Conservation (phyloP, 1,284 basidiomycete genomes). For the Austropuccinia psidii region DNA sequence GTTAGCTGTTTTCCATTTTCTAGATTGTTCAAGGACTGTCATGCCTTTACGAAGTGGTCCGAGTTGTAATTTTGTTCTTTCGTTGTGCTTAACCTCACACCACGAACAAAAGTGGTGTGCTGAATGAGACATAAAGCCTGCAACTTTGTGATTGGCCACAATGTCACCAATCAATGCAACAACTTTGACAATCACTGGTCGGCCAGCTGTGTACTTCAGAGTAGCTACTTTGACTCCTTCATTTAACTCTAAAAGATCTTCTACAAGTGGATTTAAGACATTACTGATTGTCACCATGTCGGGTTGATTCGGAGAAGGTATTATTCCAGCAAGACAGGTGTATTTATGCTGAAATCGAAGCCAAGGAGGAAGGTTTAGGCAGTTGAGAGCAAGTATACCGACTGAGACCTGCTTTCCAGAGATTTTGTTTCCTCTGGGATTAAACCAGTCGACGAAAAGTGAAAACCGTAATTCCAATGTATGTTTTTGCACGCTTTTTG, state of each 20-base stretch:
- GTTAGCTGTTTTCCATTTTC: neutral
- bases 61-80: neutral
- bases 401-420: neutral
- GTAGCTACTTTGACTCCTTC: neutral
- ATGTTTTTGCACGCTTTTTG: too few species aligned
- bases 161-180: neutral
- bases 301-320: conserved; percentile 2
- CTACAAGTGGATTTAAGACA: neutral
- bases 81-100: neutral
- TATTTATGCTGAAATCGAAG: neutral
- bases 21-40: neutral
- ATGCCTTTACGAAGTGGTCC: neutral
- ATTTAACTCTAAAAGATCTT: neutral
- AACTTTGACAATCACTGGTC: neutral
- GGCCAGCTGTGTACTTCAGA: neutral
- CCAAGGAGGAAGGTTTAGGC: conserved; percentile 1
- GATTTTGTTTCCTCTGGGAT: conserved; percentile 16
- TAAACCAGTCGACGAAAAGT: conserved; percentile 11
- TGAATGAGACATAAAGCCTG: conserved; percentile 7
- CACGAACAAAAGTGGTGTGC: neutral
- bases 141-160: conserved; percentile 8
- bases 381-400: neutral
- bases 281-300: neutral
- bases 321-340: neutral
- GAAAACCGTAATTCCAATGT: neutral